Conservation (phyloP, 495 filamentous ascomycete species). For the Lophiotrema nucula region DNA sequence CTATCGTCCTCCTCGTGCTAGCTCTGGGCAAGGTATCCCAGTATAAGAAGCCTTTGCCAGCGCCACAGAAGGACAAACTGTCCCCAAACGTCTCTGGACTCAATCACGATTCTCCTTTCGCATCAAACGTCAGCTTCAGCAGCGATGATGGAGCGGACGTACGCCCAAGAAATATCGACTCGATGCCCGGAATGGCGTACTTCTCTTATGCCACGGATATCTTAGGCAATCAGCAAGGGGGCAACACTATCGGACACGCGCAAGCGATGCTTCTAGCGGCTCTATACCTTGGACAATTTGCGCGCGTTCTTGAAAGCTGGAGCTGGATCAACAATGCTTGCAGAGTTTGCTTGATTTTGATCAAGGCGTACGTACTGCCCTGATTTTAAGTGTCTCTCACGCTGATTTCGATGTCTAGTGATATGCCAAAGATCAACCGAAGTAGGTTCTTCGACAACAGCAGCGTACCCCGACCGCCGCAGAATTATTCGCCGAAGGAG, state of each 20-base stretch:
- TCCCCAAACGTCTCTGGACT: neutral
- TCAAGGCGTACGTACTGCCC: slow-evolving; percentile 59
- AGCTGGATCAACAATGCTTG: slow-evolving; percentile 81
- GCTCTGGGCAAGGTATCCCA: slow-evolving; percentile 84
- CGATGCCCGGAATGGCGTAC: slow-evolving; percentile 84
- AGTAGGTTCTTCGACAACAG: neutral
- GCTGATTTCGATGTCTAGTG: neutral
- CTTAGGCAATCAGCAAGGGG: slow-evolving; percentile 75
- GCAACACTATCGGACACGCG: slow-evolving; percentile 74
- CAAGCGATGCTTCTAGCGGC: slow-evolving; percentile 85
- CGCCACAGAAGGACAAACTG: slow-evolving; percentile 52
- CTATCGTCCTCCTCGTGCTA: slow-evolving; percentile 76
- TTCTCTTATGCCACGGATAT: slow-evolving; percentile 85
- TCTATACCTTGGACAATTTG: slow-evolving; percentile 83
- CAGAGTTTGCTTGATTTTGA: slow-evolving; percentile 69
- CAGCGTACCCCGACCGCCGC: neutral
- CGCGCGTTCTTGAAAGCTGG: slow-evolving; percentile 84
- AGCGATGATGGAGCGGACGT: slow-evolving; percentile 14
- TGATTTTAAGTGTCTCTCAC: neutral
- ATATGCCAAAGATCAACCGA: slow-evolving; percentile 13
- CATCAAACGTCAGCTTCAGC: slow-evolving; percentile 27
- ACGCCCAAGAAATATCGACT: slow-evolving; percentile 67
- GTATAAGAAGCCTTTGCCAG: slow-evolving; percentile 60
- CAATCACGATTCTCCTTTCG: slow-evolving; percentile 29
- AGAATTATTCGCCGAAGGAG: slow-evolving; percentile 6